A percentile compares a stretch with the other conserved stretches of the same genome.
Conservation (phyloP, 2,329 filamentous ascomycete species). For the Tolypocladium amazonense region DNA sequence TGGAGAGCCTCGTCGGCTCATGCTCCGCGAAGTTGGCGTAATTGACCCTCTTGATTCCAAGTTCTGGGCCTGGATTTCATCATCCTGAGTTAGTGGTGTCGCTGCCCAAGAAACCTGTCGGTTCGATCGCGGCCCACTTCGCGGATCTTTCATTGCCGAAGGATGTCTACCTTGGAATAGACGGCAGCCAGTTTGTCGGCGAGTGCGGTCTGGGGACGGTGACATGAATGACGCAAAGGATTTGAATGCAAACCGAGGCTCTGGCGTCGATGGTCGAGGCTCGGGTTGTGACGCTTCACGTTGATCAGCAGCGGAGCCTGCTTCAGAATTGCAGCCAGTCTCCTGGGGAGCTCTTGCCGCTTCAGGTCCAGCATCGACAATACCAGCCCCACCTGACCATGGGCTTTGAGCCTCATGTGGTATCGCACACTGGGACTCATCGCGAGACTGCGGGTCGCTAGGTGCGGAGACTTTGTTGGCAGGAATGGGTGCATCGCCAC, state of each 20-base stretch:
- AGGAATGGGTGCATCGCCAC: neutral
- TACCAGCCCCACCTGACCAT: constrained; percentile 7
- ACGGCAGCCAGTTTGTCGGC: constrained; percentile 5
- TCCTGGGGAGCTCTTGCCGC: neutral
- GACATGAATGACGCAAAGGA: constrained; percentile 43
- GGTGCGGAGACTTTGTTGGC: neutral
- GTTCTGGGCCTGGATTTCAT: neutral
- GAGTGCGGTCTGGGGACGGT: constrained; percentile 30
- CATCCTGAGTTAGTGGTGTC: constrained; percentile 2
- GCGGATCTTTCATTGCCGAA: constrained; percentile 23
- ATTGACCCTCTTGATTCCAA: neutral
- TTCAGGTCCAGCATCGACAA: neutral
- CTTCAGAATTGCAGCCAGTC: neutral
- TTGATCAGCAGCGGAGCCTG: neutral
- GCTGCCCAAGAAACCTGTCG: constrained; percentile 27
- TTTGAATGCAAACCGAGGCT: constrained; percentile 37
- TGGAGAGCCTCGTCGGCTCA: constrained; percentile 26
- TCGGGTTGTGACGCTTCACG: neutral
- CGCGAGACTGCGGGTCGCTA: neutral
- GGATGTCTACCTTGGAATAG: constrained; percentile 15
- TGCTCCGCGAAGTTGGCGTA: constrained; percentile 7
- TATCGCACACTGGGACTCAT: neutral
- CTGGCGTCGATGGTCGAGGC: constrained; percentile 26
- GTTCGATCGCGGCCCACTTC: constrained; percentile 12
- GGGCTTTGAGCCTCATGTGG: constrained; percentile 9